phyloP scores from a whole-genome alignment of 768 basidiomycete genomes.

The Russula earlei region DNA sequence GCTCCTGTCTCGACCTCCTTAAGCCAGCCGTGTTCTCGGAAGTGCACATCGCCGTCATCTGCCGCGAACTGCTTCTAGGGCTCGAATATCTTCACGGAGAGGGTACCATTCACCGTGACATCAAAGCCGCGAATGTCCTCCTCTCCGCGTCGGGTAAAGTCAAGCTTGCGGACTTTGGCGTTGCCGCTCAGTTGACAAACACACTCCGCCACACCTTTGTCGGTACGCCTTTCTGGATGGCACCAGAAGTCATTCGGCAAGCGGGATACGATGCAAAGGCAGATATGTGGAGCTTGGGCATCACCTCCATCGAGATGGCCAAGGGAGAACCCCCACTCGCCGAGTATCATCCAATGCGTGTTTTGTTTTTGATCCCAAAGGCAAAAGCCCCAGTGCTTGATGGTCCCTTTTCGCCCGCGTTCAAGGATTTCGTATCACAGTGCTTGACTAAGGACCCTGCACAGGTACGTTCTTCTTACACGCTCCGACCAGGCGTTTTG shows the following conservation, averaged over 20 bases:
- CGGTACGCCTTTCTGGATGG: not conserved
- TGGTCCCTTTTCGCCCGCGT: slow-evolving; percentile 70
- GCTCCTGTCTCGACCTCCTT: slow-evolving; percentile 94
- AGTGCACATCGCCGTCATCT: slow-evolving; percentile 89
- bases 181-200: slow-evolving; percentile 30
- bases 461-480: slow-evolving; percentile 36
- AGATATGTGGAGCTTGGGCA: not conserved
- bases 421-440: slow-evolving; percentile 86
- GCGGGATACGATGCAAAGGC: not conserved
- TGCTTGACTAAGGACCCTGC: slow-evolving; percentile 92
- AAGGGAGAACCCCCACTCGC: slow-evolving; percentile 36
- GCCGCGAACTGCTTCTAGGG: slow-evolving; percentile 73
- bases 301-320: not conserved
- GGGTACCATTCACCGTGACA: not conserved
- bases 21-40: slow-evolving; percentile 89
- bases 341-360: slow-evolving; percentile 98
- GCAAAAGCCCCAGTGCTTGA: slow-evolving; percentile 89
- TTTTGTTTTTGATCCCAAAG: slow-evolving; percentile 95
- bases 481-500: not conserved
- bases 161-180: not conserved
- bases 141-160: not conserved
- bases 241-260: not conserved
- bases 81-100: not conserved
- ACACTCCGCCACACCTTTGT: not conserved
- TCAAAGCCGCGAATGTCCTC: not conserved